phyloP scores from a whole-genome alignment of 2,329 filamentous ascomycete genomes.

The Cyphellophora attinorum region DNA sequence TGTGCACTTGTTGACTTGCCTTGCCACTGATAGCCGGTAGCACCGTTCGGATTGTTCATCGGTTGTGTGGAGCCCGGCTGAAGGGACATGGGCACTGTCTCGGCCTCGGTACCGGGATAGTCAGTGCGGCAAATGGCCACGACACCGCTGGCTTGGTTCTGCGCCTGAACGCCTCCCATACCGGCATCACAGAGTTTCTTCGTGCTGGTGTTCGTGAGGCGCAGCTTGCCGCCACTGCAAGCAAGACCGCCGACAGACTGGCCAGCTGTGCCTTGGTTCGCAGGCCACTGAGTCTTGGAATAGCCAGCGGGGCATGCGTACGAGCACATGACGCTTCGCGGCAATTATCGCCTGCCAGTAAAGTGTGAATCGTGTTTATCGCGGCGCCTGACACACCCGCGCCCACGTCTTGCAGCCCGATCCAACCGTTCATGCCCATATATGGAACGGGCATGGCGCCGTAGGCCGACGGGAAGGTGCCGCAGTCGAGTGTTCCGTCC shows the following conservation, averaged over 20 bases:
- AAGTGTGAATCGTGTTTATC: conserved; percentile 59
- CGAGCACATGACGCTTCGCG: conserved; percentile 63
- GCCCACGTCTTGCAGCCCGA: conserved; percentile 57
- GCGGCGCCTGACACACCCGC: conserved; percentile 33
- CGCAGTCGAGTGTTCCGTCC: conserved; percentile 62
- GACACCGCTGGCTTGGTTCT: conserved; percentile 60
- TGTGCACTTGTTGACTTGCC: conserved; percentile 72
- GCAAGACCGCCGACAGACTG: conserved; percentile 82
- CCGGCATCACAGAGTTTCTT: conserved; percentile 68
- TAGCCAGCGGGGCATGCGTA: conserved; percentile 89
- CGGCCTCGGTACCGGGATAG: conserved; percentile 78
- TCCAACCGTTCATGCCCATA: conserved; percentile 65
- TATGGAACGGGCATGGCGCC: conserved; percentile 65
- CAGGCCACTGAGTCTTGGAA: conserved; percentile 85
- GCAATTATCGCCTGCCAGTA: conserved; percentile 53
- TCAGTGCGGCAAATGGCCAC: conserved; percentile 86
- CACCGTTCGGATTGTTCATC: conserved; percentile 66
- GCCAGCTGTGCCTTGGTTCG: conserved; percentile 63
- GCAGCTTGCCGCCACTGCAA: conserved; percentile 64
- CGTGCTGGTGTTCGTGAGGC: conserved; percentile 60
- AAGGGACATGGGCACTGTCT: conserved; percentile 68
- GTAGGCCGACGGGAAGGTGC: conserved; percentile 66
- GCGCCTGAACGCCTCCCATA: conserved; percentile 58
- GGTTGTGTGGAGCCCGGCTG: conserved; percentile 48
- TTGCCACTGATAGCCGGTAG: conserved; percentile 69